phyloP scores from a whole-genome alignment of 495 filamentous ascomycete genomes.

The Trichoderma erinaceum region DNA sequence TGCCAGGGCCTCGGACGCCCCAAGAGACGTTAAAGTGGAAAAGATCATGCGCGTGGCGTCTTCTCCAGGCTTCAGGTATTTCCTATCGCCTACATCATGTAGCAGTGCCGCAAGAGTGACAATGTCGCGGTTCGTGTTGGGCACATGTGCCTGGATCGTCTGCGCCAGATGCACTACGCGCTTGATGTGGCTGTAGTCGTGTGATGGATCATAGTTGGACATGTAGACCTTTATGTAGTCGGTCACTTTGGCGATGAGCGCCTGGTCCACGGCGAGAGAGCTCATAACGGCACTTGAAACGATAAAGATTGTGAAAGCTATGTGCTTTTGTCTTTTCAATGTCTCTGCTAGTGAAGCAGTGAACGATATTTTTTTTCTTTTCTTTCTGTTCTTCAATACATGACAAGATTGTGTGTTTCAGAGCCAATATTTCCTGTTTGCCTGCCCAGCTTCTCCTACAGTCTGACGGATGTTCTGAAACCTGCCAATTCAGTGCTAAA shows the following conservation, averaged over 20 bases:
- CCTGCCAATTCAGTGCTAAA: not conserved
- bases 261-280: slow-evolving; percentile 25
- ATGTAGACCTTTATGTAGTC: slow-evolving; percentile 65
- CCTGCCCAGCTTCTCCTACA: not conserved
- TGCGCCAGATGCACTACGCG: slow-evolving; percentile 71
- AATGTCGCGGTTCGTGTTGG: slow-evolving; percentile 42
- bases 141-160: slow-evolving; percentile 45
- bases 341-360: not conserved
- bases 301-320: not conserved
- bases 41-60: slow-evolving; percentile 50
- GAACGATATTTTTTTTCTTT: not conserved
- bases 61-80: slow-evolving; percentile 56
- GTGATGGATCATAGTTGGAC: slow-evolving; percentile 74
- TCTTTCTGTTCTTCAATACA: not conserved
- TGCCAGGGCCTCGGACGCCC: slow-evolving; percentile 50
- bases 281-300: slow-evolving; percentile 13
- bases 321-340: not conserved
- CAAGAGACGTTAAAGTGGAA: slow-evolving; percentile 51
- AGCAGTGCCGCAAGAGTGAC: slow-evolving; percentile 70
- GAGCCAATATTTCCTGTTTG: not conserved
- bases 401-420: not conserved
- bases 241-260: slow-evolving; percentile 45
- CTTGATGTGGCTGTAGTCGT: slow-evolving; percentile 77
- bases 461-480: not conserved
- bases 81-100: slow-evolving; percentile 83